phyloP scores from a whole-genome alignment of 176 grass and related monocot species.

The Pontederia paniculata region DNA sequence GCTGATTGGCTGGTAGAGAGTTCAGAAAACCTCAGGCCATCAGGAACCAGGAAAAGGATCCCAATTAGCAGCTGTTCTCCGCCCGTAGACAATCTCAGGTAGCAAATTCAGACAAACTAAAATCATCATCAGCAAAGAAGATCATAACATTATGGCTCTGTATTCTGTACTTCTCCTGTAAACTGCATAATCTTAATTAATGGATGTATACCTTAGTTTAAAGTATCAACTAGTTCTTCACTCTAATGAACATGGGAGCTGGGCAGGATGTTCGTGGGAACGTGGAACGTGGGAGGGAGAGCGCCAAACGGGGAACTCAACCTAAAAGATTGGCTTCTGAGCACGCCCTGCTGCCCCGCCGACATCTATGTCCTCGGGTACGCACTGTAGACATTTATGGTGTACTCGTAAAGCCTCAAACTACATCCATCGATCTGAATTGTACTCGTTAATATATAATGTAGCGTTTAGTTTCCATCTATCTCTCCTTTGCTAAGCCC shows the following conservation, averaged over 20 bases:
- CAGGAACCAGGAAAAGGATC: slow-evolving; percentile 12
- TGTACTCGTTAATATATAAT: too few relatives aligned
- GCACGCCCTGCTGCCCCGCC: not conserved
- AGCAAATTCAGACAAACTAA: not conserved
- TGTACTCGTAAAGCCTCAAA: too few relatives aligned
- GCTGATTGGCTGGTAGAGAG: slow-evolving; percentile 64
- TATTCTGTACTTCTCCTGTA: too few relatives aligned
- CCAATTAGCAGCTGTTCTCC: slow-evolving; percentile 20
- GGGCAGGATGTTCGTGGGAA: slow-evolving; percentile 60
- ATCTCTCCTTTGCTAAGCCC: too few relatives aligned
- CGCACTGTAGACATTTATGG: not conserved
- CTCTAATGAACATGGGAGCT: not conserved
- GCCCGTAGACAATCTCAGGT: slow-evolving; percentile 56
- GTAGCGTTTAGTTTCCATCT: too few relatives aligned
- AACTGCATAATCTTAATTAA: too few relatives aligned
- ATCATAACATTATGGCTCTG: too few relatives aligned
- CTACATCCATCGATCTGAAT: too few relatives aligned
- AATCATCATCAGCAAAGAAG: too few relatives aligned
- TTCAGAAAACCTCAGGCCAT: slow-evolving; percentile 33
- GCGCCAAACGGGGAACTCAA: slow-evolving; percentile 39
- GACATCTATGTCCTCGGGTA: not conserved
- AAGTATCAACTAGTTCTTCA: not conserved
- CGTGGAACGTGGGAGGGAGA: slow-evolving; percentile 88
- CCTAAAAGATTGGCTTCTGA: slow-evolving; percentile 14
- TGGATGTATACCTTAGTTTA: too few relatives aligned